Evolutionary conservation across 1,284 basidiomycete genomes (phyloP).

Genomic region (Hemileccinum hortonii): DNA sequence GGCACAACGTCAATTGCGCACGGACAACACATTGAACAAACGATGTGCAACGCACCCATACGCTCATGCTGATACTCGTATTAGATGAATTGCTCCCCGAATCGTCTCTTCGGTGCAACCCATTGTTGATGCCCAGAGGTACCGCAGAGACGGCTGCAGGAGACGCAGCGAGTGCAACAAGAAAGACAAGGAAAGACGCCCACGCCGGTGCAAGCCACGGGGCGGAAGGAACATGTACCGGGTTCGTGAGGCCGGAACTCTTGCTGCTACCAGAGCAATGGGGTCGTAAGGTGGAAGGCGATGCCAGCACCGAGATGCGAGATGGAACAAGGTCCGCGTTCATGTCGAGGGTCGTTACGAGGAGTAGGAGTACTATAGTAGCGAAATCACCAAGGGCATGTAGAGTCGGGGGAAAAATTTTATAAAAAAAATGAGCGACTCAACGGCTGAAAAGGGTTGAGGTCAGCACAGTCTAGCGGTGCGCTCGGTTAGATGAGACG

Average conservation of each 20-base stretch:
- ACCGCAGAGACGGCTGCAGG: slow-evolving; percentile 9
- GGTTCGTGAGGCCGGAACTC: no score
- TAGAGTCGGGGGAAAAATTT: no score
- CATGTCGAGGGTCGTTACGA: slow-evolving; percentile 16
- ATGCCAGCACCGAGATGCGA: not conserved
- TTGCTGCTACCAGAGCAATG: slow-evolving; percentile 10
- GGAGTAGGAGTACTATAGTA: not conserved
- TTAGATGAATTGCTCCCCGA: not conserved
- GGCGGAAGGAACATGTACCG: no score
- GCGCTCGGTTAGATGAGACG: slow-evolving; percentile 1
- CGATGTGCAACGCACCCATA: slow-evolving; percentile 24
- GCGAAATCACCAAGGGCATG: no score
- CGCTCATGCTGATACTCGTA: slow-evolving; percentile 15
- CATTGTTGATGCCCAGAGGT: slow-evolving; percentile 2
- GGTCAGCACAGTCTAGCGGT: slow-evolving; percentile 7
- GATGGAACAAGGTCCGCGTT: not conserved
- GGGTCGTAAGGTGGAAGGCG: not conserved
- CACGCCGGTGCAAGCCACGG: no score
- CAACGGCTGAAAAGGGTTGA: slow-evolving; percentile 10
- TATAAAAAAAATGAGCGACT: no score
- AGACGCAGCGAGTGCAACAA: slow-evolving; percentile 1
- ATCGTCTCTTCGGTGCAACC: not conserved
- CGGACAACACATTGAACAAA: not conserved
- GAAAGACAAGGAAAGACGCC: slow-evolving; percentile 1
- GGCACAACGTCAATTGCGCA: not conserved